Conservation (phyloP, 1,284 basidiomycete genomes). For the Sanghuangporus sanghuang region DNA sequence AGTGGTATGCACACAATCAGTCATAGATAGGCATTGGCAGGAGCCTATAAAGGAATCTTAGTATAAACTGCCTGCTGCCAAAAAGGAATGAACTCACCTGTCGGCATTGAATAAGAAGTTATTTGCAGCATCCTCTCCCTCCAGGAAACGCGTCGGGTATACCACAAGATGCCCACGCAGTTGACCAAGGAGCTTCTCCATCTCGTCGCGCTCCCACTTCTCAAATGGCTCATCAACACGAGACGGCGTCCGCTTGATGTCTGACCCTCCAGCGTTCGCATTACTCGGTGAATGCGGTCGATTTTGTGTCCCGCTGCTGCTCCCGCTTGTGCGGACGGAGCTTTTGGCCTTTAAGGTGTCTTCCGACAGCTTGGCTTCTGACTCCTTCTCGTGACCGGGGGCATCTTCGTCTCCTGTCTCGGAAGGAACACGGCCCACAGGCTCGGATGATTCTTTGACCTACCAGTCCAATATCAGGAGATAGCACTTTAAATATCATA, state of each 20-base stretch:
- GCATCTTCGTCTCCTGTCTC: constrained; percentile 46
- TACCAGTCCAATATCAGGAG: constrained; percentile 22
- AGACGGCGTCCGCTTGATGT: constrained; percentile 35
- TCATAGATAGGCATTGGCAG: constrained; percentile 54
- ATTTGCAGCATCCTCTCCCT: constrained; percentile 79
- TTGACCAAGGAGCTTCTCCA: constrained; percentile 77
- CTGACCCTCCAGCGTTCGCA: constrained; percentile 27
- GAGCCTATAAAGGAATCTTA: constrained; percentile 27
- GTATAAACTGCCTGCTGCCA: not conserved
- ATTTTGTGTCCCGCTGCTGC: not conserved
- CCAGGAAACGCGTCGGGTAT: constrained; percentile 79
- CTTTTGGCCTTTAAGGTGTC: constrained; percentile 4
- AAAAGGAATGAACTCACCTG: constrained; percentile 38
- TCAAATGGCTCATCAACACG: constrained; percentile 68
- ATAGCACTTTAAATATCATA: not conserved
- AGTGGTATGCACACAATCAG: constrained; percentile 20
- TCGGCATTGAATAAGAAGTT: constrained; percentile 93
- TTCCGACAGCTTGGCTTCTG: not conserved
- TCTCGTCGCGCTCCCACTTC: constrained; percentile 79
- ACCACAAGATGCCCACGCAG: constrained; percentile 82
- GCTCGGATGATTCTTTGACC: constrained; percentile 43
- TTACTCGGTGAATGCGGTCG: constrained; percentile 10
- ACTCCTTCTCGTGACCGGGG: constrained; percentile 23
- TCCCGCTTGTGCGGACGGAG: constrained; percentile 7
- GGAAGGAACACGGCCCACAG: constrained; percentile 51